phyloP scores from a whole-genome alignment of 2,329 filamentous ascomycete species.

The Fusarium denticulatum region DNA sequence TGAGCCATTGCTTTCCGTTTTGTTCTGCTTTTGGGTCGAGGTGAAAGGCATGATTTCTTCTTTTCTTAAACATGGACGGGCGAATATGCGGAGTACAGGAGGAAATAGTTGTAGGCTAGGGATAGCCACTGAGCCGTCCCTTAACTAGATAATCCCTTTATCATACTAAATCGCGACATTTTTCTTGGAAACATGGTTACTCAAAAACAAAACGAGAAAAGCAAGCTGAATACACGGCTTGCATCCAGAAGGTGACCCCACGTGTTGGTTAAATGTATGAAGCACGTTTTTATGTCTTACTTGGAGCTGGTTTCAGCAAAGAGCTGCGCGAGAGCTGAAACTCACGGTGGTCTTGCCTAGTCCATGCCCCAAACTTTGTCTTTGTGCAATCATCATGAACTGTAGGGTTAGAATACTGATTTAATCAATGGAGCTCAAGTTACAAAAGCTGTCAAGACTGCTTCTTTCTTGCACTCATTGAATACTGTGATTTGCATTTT shows the following conservation, averaged over 20 bases:
- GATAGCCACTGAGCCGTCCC: neutral
- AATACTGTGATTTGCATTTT: neutral
- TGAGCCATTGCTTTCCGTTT: slow-evolving; percentile 31
- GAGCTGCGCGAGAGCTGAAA: neutral
- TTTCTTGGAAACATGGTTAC: neutral
- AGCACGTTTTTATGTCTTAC: neutral
- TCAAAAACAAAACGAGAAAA: neutral
- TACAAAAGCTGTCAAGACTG: neutral
- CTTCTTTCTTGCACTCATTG: neutral
- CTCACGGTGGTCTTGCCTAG: neutral
- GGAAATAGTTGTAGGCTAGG: neutral
- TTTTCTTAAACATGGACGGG: slow-evolving; percentile 13
- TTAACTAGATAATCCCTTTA: neutral
- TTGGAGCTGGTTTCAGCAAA: neutral
- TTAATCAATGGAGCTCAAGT: neutral
- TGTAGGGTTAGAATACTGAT: neutral
- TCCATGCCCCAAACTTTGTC: neutral
- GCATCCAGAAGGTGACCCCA: neutral
- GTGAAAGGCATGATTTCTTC: slow-evolving; percentile 16
- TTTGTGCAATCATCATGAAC: neutral
- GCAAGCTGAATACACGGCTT: neutral
- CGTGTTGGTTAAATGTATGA: neutral
- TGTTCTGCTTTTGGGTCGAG: slow-evolving; percentile 3
- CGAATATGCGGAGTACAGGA: slow-evolving; percentile 14
- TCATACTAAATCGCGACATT: neutral